These are phyloP conservation scores for Tricholoma flavovirens DNA, from an alignment of 768 basidiomycete genomes.

Conservation along the genomic window DNA sequence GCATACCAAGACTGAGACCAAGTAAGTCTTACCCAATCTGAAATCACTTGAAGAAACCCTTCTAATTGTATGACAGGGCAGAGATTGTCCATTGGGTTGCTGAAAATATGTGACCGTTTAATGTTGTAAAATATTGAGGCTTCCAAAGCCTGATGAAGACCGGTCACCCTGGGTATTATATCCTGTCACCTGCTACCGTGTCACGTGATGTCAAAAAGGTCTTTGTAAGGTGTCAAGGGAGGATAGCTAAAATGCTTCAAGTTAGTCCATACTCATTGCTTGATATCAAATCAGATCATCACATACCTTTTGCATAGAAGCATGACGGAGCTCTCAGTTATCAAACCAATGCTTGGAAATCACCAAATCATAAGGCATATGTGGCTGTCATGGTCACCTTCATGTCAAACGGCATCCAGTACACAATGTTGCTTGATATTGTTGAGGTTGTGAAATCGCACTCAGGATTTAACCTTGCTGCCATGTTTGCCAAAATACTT, in stretches of 20 bases:
- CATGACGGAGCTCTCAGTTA: slow-evolving; percentile 25
- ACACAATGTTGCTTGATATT: slow-evolving; percentile 26
- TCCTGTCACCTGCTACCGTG: slow-evolving; percentile 27
- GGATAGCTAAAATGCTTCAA: slow-evolving; percentile 25
- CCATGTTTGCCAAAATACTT: slow-evolving; percentile 22
- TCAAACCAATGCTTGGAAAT: slow-evolving; percentile 30
- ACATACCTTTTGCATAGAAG: slow-evolving; percentile 13
- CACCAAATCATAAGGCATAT: slow-evolving; percentile 27
- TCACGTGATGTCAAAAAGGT: slow-evolving; percentile 23
- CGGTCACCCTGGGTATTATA: slow-evolving; percentile 23
- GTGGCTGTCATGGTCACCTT: slow-evolving; percentile 26
- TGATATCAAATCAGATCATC: not conserved
- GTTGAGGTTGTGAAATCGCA: slow-evolving; percentile 29
- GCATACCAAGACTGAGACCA: slow-evolving; percentile 17
- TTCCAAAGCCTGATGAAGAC: slow-evolving; percentile 27
- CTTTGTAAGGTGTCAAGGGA: slow-evolving; percentile 14
- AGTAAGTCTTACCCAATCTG: slow-evolving; percentile 11
- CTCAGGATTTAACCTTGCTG: slow-evolving; percentile 24
- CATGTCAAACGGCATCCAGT: slow-evolving; percentile 17
- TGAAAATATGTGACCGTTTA: slow-evolving; percentile 26
- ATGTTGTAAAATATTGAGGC: slow-evolving; percentile 25
- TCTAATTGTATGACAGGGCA: slow-evolving; percentile 12
- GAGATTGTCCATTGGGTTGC: slow-evolving; percentile 30
- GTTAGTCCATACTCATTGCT: slow-evolving; percentile 10
- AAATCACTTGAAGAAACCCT: not conserved